Base-by-base conservation (phyloP, 2,329 filamentous ascomycete species). In the Blumeria graminis region DNA sequence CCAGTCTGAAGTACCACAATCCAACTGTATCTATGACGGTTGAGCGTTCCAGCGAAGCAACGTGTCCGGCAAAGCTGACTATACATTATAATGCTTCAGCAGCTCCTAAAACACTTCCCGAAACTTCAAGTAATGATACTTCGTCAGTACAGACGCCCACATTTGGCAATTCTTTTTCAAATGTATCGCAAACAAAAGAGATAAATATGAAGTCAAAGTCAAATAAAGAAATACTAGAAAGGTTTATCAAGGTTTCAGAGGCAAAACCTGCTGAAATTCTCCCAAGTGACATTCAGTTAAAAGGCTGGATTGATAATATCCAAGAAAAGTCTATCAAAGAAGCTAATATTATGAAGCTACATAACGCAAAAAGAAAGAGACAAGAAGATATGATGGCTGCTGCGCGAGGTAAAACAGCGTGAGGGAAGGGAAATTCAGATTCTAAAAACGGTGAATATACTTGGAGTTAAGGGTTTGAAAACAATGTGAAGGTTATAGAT, bases 1-100 rank as follows among this genome's bases (percentile, higher is more conserved):
- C 86, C 22, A 80, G 86, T 57, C 74, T 98, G 62, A 95, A 98
- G 75, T 98, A 82, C 72, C 84, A 94, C 75, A 98, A 98, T 68
- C 92, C 92, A 0, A 71, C 80, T 11, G 69, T 95, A 50, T 79
- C 83, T 46, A 93, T 96, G 76, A 81, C 85, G 58, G 78, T 94
- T 63, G 82, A 83, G 68, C 83, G 85, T 58, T 81, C 77, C 60
- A 64, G 68, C 39, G 70, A 81, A 48, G 73, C 79, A 62, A 68
- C 71, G 4, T 72, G 72, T 22, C 71, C 76, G 6, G 77, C 84
- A 13, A 74, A 71, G 51, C 72, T 88, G 70, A 80, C 77, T 58
- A 72, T 89, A 63, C 82, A 82, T 70, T 76, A 82, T 62, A 56
- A 57, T 28, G 56, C 61, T 48, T 28, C 41, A 11, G 55, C 63